phyloP scores from a whole-genome alignment of 2,329 filamentous ascomycete genomes.

The Rachicladosporium sp. region DNA sequence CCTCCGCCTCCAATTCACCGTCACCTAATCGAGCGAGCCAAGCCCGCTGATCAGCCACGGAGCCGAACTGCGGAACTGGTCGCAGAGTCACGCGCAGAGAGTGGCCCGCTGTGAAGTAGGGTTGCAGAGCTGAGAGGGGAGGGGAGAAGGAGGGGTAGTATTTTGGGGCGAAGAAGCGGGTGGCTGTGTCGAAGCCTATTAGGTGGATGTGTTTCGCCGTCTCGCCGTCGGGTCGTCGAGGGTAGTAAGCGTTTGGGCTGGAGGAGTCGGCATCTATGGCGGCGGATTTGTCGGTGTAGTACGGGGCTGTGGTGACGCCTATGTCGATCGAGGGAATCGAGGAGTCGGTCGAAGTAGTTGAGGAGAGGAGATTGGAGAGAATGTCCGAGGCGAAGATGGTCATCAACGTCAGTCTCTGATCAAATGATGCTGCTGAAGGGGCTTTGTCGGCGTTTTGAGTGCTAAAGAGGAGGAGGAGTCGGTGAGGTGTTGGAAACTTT shows the following conservation, averaged over 20 bases:
- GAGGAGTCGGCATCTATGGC: constrained; percentile 35
- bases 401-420: constrained; percentile 60
- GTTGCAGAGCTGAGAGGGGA: constrained; percentile 43
- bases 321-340: constrained; percentile 42
- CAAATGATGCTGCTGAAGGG: constrained; percentile 55
- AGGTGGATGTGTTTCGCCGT: constrained; percentile 48
- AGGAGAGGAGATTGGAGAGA: constrained; percentile 10
- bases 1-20: constrained; percentile 38
- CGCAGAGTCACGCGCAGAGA: constrained; percentile 53
- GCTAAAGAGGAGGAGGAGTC: constrained; percentile 48
- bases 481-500: constrained; percentile 25
- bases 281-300: constrained; percentile 59
- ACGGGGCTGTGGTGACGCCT: constrained; percentile 58
- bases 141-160: constrained; percentile 52
- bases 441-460: constrained; percentile 55
- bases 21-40: constrained; percentile 42
- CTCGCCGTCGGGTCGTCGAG: constrained; percentile 10
- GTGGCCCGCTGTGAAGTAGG: constrained; percentile 50
- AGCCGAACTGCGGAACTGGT: constrained; percentile 49
- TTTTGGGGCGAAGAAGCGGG: constrained; percentile 58
- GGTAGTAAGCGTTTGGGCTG: no score
- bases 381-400: constrained; percentile 50
- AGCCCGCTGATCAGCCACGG: constrained; percentile 38
- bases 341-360: neutral
- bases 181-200: constrained; percentile 63